Evolutionary conservation across 2,329 filamentous ascomycete genomes (phyloP), one percentile per base, ranked within the genome.

Genomic region (Colletotrichum neosansevieriae): DNA sequence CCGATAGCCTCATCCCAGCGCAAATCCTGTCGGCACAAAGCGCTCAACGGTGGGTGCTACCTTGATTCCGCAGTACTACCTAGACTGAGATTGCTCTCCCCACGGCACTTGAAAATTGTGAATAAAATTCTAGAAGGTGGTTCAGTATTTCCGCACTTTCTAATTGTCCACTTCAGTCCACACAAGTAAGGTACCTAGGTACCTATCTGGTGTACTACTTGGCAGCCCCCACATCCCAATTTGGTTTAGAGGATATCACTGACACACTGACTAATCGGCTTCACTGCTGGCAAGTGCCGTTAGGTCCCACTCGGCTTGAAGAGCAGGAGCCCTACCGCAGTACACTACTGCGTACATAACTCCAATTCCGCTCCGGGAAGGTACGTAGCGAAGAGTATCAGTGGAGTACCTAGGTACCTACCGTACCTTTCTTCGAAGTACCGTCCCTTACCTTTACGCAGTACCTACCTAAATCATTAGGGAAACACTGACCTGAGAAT

Each of bases 121-220:
- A 58, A 59, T n/a, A n/a, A n/a, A n/a, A 64, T 58, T 68, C 65
- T 68, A 68, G 65, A 68, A 68, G 53, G 32, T 24, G 6, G 45
- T 51, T 51, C 49, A 51, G 49, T 51, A n/a, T 54, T 42, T 59
- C 57, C 34, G 19, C 34, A 24, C 36, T 42, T 21, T 56, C 19
- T 17, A 21, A 47, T 24, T 11, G 3, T 24, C 45, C 13, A 44
- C 42, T 12, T 3, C 34, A 38, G 34, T 38, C 50, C 34, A 44
- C 54, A 19, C 21, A 40, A 24, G 19, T 42, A 34, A n/a, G n/a
- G n/a, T n/a, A n/a, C 47, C 6, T 12, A 38, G 34, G 29, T 29
- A 9, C 6, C 29, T 29, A 44, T 49, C 15, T 42, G 42, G 58
- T 60, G 34, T 21, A 21, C 21, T 21, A 21, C 21, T 21, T 21